Conservation (phyloP, 2,329 filamentous ascomycete genomes). For the Sporothrix variecibatus region DNA sequence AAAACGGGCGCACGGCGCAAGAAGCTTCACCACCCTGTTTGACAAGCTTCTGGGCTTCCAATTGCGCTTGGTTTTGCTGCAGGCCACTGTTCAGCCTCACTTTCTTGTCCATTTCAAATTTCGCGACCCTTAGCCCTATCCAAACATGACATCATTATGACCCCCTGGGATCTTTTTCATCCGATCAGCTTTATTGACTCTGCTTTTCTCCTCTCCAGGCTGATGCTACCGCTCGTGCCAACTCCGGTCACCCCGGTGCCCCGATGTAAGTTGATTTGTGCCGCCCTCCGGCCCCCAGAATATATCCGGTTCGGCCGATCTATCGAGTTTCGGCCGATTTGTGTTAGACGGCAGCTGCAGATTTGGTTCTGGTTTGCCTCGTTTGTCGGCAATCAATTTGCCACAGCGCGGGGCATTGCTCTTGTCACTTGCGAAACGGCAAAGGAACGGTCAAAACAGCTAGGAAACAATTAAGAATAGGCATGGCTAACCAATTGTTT, state of each 20-base stretch:
- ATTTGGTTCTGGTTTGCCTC: neutral
- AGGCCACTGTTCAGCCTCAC: neutral
- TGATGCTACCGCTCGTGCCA: constrained; percentile 94
- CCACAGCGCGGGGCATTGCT: neutral
- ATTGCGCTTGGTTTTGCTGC: neutral
- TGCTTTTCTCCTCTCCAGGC: constrained; percentile 58
- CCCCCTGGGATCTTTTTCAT: neutral
- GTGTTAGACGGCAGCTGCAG: neutral
- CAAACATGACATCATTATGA: constrained; percentile 26
- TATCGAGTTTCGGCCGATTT: neutral
- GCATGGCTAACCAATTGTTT: constrained; percentile 31
- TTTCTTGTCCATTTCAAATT: neutral
- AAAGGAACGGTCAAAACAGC: neutral
- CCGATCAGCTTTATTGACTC: constrained; percentile 12
- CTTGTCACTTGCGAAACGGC: neutral
- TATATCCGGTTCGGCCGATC: neutral
- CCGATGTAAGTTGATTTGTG: constrained; percentile 71
- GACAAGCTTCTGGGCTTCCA: neutral
- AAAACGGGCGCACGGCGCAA: neutral
- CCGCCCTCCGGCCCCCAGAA: neutral
- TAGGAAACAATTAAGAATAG: neutral
- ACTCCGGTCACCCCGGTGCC: constrained; percentile 97
- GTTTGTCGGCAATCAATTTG: neutral
- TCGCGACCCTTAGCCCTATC: neutral
- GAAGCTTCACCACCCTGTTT: neutral